Base-by-base conservation (phyloP, 352 stramenopile species). In the Stephanocyclus meneghinianus region DNA sequence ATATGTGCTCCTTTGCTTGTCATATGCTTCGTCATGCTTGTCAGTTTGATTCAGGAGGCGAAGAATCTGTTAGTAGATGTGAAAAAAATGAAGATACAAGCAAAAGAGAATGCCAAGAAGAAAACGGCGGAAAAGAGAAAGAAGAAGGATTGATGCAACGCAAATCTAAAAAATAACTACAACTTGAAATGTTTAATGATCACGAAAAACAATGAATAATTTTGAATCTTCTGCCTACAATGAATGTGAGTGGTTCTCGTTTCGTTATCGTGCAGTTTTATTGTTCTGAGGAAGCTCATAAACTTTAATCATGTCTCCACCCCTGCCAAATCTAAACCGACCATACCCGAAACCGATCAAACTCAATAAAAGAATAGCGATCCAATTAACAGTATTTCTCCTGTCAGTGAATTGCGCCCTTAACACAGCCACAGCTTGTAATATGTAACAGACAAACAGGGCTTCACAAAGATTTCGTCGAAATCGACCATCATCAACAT, bases 401-500 rank as follows among this genome's bases (percentile, higher is more conserved):
- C 70, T 68, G 66, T 88, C 88, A 40, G 88, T 93, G 50, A 92
- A 87, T 84, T 93, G 86, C 32, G 88, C 88, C 57, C 88, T 67
- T n/a, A 86, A n/a, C n/a, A 93, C 85, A 13, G 87, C 78, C 44
- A 87, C 50, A 5, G 84, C 71, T 74, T 93, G 88, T 11, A 93
- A 61, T 10, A 85, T 18, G 74, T 93, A 93, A 48, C 88, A 93
- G 10, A 86, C 45, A 42, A 87, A 88, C 6, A 91, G 65, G 8
- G 85, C 84, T 80, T 93, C 88, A 73, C 86, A 92, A 29, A 93
- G 76, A 30, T 84, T 81, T 51, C 84, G 71, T 67, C 88, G 84
- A 74, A 93, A 92, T 62, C 74, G 77, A 15, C 88, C 88, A 80
- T 93, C 88, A 71, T 93, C 88, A 16, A 93, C 86, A 37, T 61